Conservation (phyloP, 345 rosid genomes). For the Hypericum androsaemum region DNA sequence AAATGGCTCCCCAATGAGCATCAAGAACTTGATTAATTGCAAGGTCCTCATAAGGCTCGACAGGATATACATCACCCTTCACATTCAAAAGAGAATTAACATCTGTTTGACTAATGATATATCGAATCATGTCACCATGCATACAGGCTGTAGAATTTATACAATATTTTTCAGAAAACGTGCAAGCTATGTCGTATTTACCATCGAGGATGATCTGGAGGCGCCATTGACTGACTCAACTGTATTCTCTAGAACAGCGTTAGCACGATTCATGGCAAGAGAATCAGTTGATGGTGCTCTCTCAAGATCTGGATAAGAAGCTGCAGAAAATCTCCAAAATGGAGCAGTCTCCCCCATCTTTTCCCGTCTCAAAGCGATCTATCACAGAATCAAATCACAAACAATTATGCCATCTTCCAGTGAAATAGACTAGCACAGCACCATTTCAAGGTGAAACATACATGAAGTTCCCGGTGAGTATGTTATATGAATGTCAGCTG, state of each 20-base stretch:
- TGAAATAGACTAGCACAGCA: background rate
- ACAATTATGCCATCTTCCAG: background rate
- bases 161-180: background rate
- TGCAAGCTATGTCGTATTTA: conserved; percentile 8
- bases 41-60: background rate
- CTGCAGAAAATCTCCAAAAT: conserved; percentile 68
- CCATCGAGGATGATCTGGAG: conserved; percentile 33
- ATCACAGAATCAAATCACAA: conserved; percentile 11
- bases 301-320: conserved; percentile 53
- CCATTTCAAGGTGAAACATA: background rate
- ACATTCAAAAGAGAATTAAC: background rate
- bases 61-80: background rate
- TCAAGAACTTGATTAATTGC: background rate
- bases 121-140: background rate
- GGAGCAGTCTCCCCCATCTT: conserved; percentile 77
- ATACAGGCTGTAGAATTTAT: background rate
- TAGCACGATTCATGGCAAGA: conserved; percentile 7
- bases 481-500: too few species aligned
- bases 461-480: too few species aligned
- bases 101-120: too few species aligned
- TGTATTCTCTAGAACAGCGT: conserved; percentile 14
- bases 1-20: conserved; percentile 3
- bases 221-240: conserved; percentile 21
- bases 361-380: conserved; percentile 85
- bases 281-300: conserved; percentile 13